Conservation (phyloP, 2,329 filamentous ascomycete species). For the Rhynchosporium agropyri region DNA sequence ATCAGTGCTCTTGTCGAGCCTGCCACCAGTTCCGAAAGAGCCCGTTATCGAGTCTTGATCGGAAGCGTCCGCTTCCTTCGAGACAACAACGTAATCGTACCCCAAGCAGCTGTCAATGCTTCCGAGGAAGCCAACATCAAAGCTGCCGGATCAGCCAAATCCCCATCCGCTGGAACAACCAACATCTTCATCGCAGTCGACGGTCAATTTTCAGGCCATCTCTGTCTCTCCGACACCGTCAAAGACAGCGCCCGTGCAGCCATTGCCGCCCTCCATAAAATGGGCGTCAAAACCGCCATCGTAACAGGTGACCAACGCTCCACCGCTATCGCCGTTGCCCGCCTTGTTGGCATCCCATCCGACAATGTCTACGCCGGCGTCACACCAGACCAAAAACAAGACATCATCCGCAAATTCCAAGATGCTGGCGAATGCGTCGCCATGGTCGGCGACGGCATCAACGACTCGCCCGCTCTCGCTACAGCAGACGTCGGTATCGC, state of each 20-base stretch:
- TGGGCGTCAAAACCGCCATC: conserved; percentile 86
- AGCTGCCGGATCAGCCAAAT: conserved; percentile 44
- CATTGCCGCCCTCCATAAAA: conserved; percentile 77
- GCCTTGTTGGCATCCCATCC: conserved; percentile 75
- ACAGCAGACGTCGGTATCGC: conserved; percentile 93
- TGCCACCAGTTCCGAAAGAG: conserved; percentile 64
- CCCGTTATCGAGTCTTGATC: conserved; percentile 76
- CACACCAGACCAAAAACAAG: conserved; percentile 87
- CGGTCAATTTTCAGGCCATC: conserved; percentile 74
- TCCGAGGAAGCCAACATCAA: conserved; percentile 60
- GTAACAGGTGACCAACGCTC: conserved; percentile 90
- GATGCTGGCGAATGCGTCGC: conserved; percentile 75
- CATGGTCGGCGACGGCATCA: conserved; percentile 99
- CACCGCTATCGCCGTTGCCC: conserved; percentile 82
- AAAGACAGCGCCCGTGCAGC: conserved; percentile 84
- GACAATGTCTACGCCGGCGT: conserved; percentile 84
- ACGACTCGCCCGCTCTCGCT: conserved; percentile 92
- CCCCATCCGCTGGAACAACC: conserved; percentile 69
- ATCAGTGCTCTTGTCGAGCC: conserved; percentile 83
- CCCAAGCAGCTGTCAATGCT: conserved; percentile 63
- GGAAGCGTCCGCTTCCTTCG: conserved; percentile 80
- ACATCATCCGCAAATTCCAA: conserved; percentile 79
- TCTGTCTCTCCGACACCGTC: conserved; percentile 86
- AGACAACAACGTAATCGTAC: conserved; percentile 68
- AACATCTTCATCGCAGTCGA: conserved; percentile 92